These are phyloP conservation scores for Xylaria bambusicola DNA, from an alignment of 495 filamentous ascomycete genomes.

Conservation along the genomic window DNA sequence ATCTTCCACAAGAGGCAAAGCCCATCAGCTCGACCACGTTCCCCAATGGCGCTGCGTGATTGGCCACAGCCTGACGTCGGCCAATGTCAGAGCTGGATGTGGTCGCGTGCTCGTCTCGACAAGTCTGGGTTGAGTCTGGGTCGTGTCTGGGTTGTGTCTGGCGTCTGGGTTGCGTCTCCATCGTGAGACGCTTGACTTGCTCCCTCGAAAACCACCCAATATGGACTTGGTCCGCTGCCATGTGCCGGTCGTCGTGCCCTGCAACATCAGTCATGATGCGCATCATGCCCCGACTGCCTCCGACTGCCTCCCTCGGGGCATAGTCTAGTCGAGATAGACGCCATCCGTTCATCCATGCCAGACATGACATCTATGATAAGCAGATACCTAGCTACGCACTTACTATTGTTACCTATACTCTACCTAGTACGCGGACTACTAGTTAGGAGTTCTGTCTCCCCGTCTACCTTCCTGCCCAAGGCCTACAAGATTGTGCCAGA, in stretches of 20 bases:
- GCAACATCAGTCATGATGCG: background rate
- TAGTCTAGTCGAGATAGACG: too few relatives aligned
- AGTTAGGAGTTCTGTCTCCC: too few relatives aligned
- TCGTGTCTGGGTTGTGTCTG: constrained; percentile 28
- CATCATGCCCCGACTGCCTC: too few relatives aligned
- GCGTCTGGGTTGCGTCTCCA: too few relatives aligned
- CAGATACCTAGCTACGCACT: too few relatives aligned
- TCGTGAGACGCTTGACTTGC: constrained; percentile 18
- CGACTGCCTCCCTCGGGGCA: too few relatives aligned
- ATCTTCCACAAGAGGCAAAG: constrained; percentile 16
- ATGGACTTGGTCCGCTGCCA: constrained; percentile 16
- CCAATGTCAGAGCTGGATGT: constrained; percentile 36
- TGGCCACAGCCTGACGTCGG: constrained; percentile 20
- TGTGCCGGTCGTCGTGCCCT: constrained; percentile 2
- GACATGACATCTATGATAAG: too few relatives aligned
- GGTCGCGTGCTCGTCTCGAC: constrained; percentile 38
- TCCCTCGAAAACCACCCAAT: constrained; percentile 19
- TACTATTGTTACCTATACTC: too few relatives aligned
- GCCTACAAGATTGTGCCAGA: too few relatives aligned
- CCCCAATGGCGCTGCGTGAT: constrained; percentile 20
- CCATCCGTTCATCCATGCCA: too few relatives aligned
- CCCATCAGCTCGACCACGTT: constrained; percentile 19
- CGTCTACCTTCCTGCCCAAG: too few relatives aligned
- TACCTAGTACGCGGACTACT: too few relatives aligned
- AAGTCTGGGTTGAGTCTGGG: constrained; percentile 28